Base-by-base conservation (phyloP, 129 eudicot genomes). In the Gnaphalium uliginosum region DNA sequence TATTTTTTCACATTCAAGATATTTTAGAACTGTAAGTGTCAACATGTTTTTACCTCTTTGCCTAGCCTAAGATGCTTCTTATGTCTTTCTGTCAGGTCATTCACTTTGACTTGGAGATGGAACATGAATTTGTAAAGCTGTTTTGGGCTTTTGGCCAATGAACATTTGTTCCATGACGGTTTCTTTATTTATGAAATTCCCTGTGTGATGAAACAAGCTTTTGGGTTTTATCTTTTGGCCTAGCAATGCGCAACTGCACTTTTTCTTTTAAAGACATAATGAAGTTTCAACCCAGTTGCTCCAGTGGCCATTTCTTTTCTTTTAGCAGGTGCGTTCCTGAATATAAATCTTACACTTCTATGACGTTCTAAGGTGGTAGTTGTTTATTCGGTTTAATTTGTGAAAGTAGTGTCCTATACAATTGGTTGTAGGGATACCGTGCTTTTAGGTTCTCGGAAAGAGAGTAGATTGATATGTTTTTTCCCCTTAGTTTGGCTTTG, bases 231-330 rank as follows among this genome's bases (percentile, higher is more conserved):
- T 72, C 75, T 61, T 74, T 69, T 10, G 43, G 25, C 51, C 50
- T 71, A 79, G 84, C 67, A 85, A 68, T 27, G 73, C 79, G 48
- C 84, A 85, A 9, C 48, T 66, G 72, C 86, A 81, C 51, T 81
- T 78, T 23, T 53, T 51, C 58, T 53, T 18, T 57, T 22, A 17
- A 59, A 73, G 15, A 69, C 78, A 26, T 64, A 41, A 32, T 41
- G 71, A 11, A 79, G 9, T 63, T 57, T 66, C 78, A 56, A 50
- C 58, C 15, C 66, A 24, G 65, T 69, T 23, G 74, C 72, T 62
- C 66, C 19, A 19, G 72, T 54, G 53, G 66, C 58, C 86, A 74
- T 74, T 69, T 51, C 15, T 50, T 22, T 51, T 51, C 32, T 32
- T 53, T 50, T 33, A 24, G 37, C 32, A 11, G 10, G 37, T 14